Conservation (phyloP, 768 basidiomycete genomes). For the Lentinula sp. region DNA sequence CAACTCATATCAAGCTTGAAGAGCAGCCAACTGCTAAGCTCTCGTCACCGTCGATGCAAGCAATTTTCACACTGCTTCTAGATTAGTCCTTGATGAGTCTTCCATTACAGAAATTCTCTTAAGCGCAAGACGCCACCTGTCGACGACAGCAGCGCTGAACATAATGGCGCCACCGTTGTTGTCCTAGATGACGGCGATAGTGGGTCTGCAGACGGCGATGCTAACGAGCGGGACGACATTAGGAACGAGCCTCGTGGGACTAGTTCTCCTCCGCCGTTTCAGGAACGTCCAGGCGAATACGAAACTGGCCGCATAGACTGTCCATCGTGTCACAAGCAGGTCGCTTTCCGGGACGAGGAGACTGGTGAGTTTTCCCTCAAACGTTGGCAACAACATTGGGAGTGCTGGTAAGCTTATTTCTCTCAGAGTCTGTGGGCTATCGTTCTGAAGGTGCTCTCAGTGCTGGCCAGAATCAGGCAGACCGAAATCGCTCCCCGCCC, state of each 20-base stretch:
- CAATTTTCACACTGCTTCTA: background rate
- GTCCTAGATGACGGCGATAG: background rate
- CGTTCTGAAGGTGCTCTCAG: background rate
- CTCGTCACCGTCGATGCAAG: background rate
- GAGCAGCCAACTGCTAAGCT: background rate
- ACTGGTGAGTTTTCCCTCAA: slow-evolving; percentile 60
- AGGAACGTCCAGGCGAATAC: slow-evolving; percentile 38
- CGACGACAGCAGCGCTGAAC: background rate
- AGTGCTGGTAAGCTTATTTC: slow-evolving; percentile 41
- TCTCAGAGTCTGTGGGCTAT: slow-evolving; percentile 7
- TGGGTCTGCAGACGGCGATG: background rate
- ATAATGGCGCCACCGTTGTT: background rate
- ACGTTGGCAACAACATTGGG: slow-evolving; percentile 66
- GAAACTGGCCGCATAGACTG: slow-evolving; percentile 61
- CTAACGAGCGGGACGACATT: background rate
- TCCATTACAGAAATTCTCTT: background rate
- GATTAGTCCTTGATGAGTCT: background rate
- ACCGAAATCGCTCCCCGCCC: background rate
- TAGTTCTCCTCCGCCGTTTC: background rate
- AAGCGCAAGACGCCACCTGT: slow-evolving; percentile 4
- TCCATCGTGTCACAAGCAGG: slow-evolving; percentile 51
- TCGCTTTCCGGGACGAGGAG: slow-evolving; percentile 63
- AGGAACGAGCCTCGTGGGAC: background rate
- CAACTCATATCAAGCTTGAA: slow-evolving; percentile 1
- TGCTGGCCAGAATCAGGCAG: background rate